Evolutionary conservation across 2,329 filamentous ascomycete species (phyloP).

Genomic region (Dactylellina sp.): DNA sequence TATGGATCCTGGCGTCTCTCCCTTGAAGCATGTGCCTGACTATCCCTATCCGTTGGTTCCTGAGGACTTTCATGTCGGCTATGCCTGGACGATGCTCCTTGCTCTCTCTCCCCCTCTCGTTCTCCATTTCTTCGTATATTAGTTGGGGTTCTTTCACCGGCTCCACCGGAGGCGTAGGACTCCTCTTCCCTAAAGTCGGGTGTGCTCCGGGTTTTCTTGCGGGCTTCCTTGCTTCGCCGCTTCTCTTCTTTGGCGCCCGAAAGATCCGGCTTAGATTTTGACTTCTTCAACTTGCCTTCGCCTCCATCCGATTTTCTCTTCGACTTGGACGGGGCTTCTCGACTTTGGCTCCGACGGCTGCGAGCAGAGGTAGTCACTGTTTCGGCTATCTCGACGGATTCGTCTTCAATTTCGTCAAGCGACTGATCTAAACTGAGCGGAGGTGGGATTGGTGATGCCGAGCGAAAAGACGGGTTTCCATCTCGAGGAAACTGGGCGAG

Average conservation of each 20-base stretch:
- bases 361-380: constrained; percentile 44
- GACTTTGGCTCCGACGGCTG: constrained; percentile 45
- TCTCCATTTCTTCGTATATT: constrained; percentile 36
- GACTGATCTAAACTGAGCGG: constrained; percentile 67
- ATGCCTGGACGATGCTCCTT: constrained; percentile 42
- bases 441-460: constrained; percentile 95
- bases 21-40: constrained; percentile 13
- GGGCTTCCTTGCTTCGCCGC: constrained; percentile 34
- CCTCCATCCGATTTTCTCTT: constrained; percentile 50
- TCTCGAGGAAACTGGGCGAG: constrained; percentile 95
- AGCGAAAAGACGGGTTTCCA: constrained; percentile 94
- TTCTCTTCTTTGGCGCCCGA: constrained; percentile 43
- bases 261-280: constrained; percentile 46
- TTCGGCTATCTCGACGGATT: constrained; percentile 40
- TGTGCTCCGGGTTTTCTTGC: constrained; percentile 47
- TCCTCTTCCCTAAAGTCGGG: constrained; percentile 53
- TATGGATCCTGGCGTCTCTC: constrained; percentile 39
- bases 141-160: constrained; percentile 30
- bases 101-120: constrained; percentile 19
- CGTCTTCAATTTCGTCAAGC: constrained; percentile 33
- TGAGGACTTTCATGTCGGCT: constrained; percentile 32
- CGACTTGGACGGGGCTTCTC: constrained; percentile 37
- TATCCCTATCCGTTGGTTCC: constrained; percentile 25
- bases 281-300: constrained; percentile 41
- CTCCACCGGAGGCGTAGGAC: constrained; percentile 34